These are phyloP conservation scores for Russula sp. DNA, from an alignment of 768 basidiomycete genomes.

Conservation along the genomic window DNA sequence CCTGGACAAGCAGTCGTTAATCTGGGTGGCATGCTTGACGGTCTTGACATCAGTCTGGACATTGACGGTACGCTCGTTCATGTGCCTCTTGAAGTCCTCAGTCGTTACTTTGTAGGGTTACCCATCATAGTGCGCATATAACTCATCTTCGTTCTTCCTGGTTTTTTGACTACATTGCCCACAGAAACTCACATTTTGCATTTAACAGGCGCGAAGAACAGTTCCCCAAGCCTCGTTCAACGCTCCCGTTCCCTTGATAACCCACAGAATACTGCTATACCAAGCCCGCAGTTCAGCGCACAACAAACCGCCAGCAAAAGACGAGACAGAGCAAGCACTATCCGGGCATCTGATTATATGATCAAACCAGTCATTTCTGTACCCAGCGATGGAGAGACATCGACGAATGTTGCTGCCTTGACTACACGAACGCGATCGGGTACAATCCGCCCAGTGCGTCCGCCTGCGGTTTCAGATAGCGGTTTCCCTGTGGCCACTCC, in stretches of 20 bases:
- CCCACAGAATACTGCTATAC: not conserved
- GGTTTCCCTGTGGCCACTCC: not conserved
- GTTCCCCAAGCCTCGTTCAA: not conserved
- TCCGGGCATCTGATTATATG: conserved; percentile 20
- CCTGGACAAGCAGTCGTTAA: conserved; percentile 7
- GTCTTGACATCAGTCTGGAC: conserved; percentile 17
- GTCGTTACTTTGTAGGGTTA: not conserved
- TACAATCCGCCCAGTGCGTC: conserved; percentile 19
- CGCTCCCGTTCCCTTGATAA: conserved; percentile 17
- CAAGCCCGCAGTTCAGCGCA: not conserved
- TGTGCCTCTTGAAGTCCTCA: not conserved
- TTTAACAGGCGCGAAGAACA: not conserved
- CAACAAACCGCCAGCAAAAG: not conserved
- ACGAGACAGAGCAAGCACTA: conserved; percentile 21
- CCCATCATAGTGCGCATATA: not conserved
- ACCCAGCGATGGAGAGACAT: not conserved
- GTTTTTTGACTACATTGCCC: not conserved
- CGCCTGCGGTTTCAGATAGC: conserved; percentile 2
- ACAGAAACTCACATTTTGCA: not conserved
- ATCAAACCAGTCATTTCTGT: not conserved
- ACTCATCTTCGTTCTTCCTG: not conserved
- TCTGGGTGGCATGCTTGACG: conserved; percentile 18
- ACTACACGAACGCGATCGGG: conserved; percentile 22
- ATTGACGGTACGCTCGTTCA: conserved; percentile 14
- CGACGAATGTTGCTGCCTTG: not conserved